Percentiles rank a stretch among this genome's conserved stretches.
Conservation (phyloP, 768 basidiomycete species). For the Boletus edulis region DNA sequence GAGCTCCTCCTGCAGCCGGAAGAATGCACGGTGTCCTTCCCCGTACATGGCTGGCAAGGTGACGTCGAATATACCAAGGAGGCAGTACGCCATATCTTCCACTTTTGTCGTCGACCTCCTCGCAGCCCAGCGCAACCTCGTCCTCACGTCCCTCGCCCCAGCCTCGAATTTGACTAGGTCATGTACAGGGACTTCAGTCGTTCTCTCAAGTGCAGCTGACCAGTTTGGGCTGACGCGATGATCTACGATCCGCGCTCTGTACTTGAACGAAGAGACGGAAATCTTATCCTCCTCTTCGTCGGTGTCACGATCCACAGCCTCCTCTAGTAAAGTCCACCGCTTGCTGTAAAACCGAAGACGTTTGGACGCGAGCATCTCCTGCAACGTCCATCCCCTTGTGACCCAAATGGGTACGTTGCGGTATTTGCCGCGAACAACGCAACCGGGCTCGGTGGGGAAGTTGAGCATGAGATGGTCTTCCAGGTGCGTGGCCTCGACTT, state of each 20-base stretch:
- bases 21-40: constrained; percentile 27
- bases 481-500: constrained; percentile 17
- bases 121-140: constrained; percentile 27
- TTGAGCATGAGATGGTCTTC: constrained; percentile 7
- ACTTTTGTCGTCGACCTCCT: constrained; percentile 25
- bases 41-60: constrained; percentile 27
- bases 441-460: background rate
- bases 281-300: constrained; percentile 7
- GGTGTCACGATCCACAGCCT: constrained; percentile 16
- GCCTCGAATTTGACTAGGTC: constrained; percentile 13
- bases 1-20: constrained; percentile 27
- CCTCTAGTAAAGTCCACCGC: constrained; percentile 24
- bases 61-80: constrained; percentile 30
- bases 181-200: constrained; percentile 13
- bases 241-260: constrained; percentile 19
- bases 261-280: constrained; percentile 16
- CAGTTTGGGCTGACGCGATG: constrained; percentile 16
- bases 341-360: constrained; percentile 28
- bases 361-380: constrained; percentile 27
- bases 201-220: constrained; percentile 6
- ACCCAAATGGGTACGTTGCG: constrained; percentile 17
- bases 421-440: background rate
- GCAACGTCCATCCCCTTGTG: constrained; percentile 27
- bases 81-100: constrained; percentile 31
- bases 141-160: constrained; percentile 15